Base-by-base conservation (phyloP, 2,329 filamentous ascomycete species). In the Colletotrichum cordylinicola region DNA sequence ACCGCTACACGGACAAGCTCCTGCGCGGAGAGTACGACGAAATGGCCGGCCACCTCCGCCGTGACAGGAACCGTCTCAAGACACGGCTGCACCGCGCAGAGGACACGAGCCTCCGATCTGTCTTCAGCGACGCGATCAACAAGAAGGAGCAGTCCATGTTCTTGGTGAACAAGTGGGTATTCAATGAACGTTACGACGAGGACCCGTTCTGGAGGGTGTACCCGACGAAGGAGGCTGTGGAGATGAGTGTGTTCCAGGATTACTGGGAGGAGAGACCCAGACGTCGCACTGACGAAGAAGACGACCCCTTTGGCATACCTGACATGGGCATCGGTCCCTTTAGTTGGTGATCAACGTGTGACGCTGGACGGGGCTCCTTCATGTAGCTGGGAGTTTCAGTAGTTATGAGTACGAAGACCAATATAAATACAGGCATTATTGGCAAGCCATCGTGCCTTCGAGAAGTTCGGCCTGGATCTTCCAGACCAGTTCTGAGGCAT, bases 311-410 rank as follows among this genome's bases (percentile, higher is more conserved):
- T n/a, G n/a, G n/a, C n/a, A n/a, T n/a, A n/a, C n/a, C n/a, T n/a
- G n/a, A n/a, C n/a, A n/a, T n/a, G n/a, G n/a, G n/a, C n/a, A n/a
- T n/a, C n/a, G 39, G 39, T 9, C 39, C 39, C 6, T 48, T 48
- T 48, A 13, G 18, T 7, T 48, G 39, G 39, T 43, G 18, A 43
- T 8, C 9, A 4, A 43, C 9, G 9, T n/a, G 39, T 43, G 39
- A 43, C 8, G 18, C 9, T 8, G 39, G 39, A 48, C 18, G 39
- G 3, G 18, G 21, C 0, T 48, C 9, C 3, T 48, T 12, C 39
- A 0, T 21, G n/a, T 48, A 0, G 43, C 10, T 48, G 43, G 43
- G n/a, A 48, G 4, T 0, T 0, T 48, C n/a, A 6, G 10, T 48
- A 48, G n/a, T 48, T 48, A 48, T 3, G 2, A 21, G 1, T 13